These are phyloP conservation scores for Allium fistulosum DNA, from an alignment of 106 monocot genomes.

Conservation along the genomic window DNA sequence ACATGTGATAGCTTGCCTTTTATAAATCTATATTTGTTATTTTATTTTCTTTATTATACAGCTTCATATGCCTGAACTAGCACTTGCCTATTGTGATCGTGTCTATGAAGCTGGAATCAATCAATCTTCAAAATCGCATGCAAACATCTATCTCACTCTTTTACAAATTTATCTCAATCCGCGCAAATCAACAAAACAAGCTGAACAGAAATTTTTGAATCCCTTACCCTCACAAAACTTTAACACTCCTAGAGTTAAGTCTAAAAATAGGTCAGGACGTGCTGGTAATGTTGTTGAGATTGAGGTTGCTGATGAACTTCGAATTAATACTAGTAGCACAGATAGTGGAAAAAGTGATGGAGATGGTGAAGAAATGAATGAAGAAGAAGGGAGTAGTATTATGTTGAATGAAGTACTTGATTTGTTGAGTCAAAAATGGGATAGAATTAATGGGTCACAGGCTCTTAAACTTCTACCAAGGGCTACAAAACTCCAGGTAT, in stretches of 20 bases:
- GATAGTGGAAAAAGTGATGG: slow-evolving; percentile 94
- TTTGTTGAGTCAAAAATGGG: slow-evolving; percentile 90
- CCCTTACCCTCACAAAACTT: slow-evolving; percentile 29
- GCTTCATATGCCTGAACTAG: slow-evolving; percentile 70
- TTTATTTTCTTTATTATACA: slow-evolving; percentile 22
- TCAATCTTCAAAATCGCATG: slow-evolving; percentile 49
- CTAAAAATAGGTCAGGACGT: slow-evolving; percentile 45
- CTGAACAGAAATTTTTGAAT: slow-evolving; percentile 39
- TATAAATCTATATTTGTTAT: neutral
- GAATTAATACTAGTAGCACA: slow-evolving; percentile 63
- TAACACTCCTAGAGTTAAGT: slow-evolving; percentile 24
- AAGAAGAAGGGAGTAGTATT: slow-evolving; percentile 48
- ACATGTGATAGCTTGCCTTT: neutral
- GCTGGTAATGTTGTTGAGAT: slow-evolving; percentile 66
- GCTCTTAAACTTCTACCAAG: slow-evolving; percentile 81
- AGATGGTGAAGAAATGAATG: slow-evolving; percentile 58
- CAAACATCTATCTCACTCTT: slow-evolving; percentile 83
- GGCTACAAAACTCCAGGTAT: slow-evolving; percentile 89
- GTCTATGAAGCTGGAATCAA: slow-evolving; percentile 52
- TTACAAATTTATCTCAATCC: slow-evolving; percentile 96
- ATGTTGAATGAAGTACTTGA: slow-evolving; percentile 93
- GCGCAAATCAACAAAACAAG: slow-evolving; percentile 39
- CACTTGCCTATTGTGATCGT: slow-evolving; percentile 89
- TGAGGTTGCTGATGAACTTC: slow-evolving; percentile 67
- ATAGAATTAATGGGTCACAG: slow-evolving; percentile 96